Conservation (phyloP, 441 rosid genomes). For the Dalechampia spathulata region DNA sequence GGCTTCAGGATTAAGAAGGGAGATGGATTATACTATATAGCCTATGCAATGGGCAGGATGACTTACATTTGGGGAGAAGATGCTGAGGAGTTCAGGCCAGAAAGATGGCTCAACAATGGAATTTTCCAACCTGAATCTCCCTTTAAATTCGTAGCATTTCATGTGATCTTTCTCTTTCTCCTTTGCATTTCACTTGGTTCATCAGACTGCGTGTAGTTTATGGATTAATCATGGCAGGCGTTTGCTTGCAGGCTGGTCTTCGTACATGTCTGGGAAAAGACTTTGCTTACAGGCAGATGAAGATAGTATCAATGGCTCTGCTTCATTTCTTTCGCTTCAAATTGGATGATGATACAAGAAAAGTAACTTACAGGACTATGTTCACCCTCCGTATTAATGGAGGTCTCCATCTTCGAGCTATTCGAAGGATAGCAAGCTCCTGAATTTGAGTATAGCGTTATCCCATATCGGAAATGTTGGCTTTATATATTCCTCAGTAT, state of each 20-base stretch:
- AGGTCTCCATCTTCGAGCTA: slow-evolving; percentile 42
- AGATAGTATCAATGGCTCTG: slow-evolving; percentile 53
- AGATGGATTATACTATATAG: slow-evolving; percentile 44
- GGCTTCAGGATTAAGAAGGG: slow-evolving; percentile 58
- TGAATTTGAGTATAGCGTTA: neutral
- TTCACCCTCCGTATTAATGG: slow-evolving; percentile 60
- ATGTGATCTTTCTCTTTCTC: slow-evolving; percentile 29
- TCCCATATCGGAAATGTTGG: no score
- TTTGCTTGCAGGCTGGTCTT: slow-evolving; percentile 50
- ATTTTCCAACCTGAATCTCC: slow-evolving; percentile 63
- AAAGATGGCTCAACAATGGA: slow-evolving; percentile 72
- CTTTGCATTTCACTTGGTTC: no score
- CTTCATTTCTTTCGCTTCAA: slow-evolving; percentile 53
- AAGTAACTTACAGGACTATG: slow-evolving; percentile 45
- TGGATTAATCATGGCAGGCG: no score
- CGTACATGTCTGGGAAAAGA: slow-evolving; percentile 43
- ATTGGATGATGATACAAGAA: slow-evolving; percentile 35
- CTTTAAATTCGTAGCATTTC: slow-evolving; percentile 63
- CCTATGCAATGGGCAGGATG: slow-evolving; percentile 87
- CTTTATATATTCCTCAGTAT: no score
- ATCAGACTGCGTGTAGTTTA: no score
- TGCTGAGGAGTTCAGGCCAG: slow-evolving; percentile 58
- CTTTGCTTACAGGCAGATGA: slow-evolving; percentile 57
- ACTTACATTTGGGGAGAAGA: slow-evolving; percentile 68
- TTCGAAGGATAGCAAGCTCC: slow-evolving; percentile 23